These are phyloP conservation scores for Mychonastes homosphaera DNA, from an alignment of 139 green algal species.

Conservation along the genomic window DNA sequence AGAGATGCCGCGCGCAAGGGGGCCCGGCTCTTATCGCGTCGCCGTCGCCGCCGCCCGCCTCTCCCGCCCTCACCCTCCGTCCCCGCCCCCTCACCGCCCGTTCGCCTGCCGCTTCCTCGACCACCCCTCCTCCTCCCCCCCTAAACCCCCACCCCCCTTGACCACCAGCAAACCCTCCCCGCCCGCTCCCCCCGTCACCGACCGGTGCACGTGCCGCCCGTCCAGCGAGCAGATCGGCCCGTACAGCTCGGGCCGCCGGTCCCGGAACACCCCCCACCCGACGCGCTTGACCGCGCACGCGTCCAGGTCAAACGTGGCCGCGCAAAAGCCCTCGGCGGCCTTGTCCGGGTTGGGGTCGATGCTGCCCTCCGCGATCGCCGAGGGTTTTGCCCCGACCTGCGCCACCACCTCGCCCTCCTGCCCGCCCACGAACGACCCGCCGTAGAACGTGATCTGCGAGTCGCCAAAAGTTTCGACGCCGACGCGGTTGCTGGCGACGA, in stretches of 20 bases:
- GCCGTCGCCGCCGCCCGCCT: no score
- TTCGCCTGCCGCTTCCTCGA: neutral
- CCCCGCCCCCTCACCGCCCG: no score
- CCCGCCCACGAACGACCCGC: conserved; percentile 60
- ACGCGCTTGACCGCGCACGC: conserved; percentile 18
- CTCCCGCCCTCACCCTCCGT: no score
- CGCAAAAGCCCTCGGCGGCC: conserved; percentile 50
- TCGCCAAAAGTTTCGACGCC: conserved; percentile 39
- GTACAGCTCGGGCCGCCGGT: conserved; percentile 69
- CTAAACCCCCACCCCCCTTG: neutral
- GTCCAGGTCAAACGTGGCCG: conserved; percentile 60
- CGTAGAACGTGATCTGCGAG: conserved; percentile 63
- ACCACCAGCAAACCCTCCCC: neutral
- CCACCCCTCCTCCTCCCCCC: neutral
- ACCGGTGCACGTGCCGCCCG: conserved; percentile 16
- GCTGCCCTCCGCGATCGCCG: conserved; percentile 12
- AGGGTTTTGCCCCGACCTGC: conserved; percentile 23
- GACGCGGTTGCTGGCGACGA: conserved; percentile 64
- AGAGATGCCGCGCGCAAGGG: no score
- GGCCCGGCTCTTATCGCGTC: no score
- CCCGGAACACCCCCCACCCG: conserved; percentile 68
- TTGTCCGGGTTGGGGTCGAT: conserved; percentile 25
- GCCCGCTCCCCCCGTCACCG: neutral
- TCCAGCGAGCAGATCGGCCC: conserved; percentile 42
- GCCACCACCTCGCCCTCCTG: conserved; percentile 35